Evolutionary conservation across 768 basidiomycete species (phyloP), one percentile per base, ranked within the genome.

Genomic region (Russula ochroleuca): DNA sequence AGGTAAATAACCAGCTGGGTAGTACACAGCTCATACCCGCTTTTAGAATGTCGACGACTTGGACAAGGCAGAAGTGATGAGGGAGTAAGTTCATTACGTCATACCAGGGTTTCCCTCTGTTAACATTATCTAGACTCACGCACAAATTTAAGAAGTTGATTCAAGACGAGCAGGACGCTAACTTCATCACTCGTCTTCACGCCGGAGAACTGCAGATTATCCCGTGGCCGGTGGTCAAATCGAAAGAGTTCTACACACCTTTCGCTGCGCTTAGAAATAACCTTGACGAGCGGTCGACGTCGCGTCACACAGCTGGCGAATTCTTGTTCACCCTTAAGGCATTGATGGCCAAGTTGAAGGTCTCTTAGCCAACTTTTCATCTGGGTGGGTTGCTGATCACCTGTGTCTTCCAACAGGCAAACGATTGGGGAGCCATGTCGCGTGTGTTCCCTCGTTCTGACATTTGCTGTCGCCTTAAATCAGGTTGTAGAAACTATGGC

Each of bases 141-240:
- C 75, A 80, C 15, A 85, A 86, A 65, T 83, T 86, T 68, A 74
- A 85, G 73, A 78, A 80, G 71, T 85, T 86, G 17, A 84, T 87
- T 13, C 78, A 82, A 56, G 78, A 83, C 5, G 84, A 87, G 63
- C 84, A 85, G 69, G 84, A 78, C 40, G 75, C 80, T 0, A 87
- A 87, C 64, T 86, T 87, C 68, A 85, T 87, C 59, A 80, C 83
- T 28, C 80, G 78, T 1, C 76, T 86, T 6, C 86, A 87, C 58
- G 77, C 77, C 0, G 85, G 85, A 0, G 76, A 77, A 57, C 68
- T 86, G 9, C 77, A 76, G 49, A 86, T 87, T 9, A 78, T 86
- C 19, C 85, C 85, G 1, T 87, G 85, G 85, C 85, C 84, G 0
- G 83, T 87, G 45, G 85, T 87, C 31, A 82, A 84, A 64, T 85